Base-by-base conservation (phyloP, 2,329 filamentous ascomycete genomes). In the Drechslera avenae region DNA sequence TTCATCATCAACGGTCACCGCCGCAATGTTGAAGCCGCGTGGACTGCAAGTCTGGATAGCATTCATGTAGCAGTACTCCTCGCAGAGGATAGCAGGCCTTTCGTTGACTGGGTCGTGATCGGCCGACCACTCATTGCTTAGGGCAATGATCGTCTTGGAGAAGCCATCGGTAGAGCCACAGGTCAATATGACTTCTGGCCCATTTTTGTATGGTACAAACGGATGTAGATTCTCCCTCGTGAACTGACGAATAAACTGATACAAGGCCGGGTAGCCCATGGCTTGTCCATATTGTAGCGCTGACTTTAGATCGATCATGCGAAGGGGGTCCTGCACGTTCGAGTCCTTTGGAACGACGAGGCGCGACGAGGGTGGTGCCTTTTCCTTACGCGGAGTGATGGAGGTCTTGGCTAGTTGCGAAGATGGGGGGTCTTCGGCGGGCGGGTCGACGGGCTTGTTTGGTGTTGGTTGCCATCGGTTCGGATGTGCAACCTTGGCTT, bases 221-320 rank as follows among this genome's bases (percentile, higher is more conserved):
- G 90, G 91, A 70, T 96, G 90, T 43, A 96, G 78, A 62, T 89
- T 82, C 47, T 92, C 81, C 51, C 85, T 83, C 4, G 86, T 81
- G 73, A 96, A 95, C 68, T 92, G 83, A 54, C 89, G 85, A 48
- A 97, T 75, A 75, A 92, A 96, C 36, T 83, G 83, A 54, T 86
- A 83, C 18, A 97, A 79, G 0, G 91, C 85, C 1, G 89, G 89
- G 63, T 95, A 93, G 39, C 92, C 92, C 54, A 88, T 81, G 2
- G 89, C 86, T n/a, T 83, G 84, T 53, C 90, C 90, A 77, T 97
- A 97, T 75, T 97, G 92, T 44, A 97, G 79, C 3, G 91, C 91
- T 0, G 89, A 88, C 44, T 84, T 82, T 23, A 96, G 76, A 69
- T 96, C 92, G 63, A 96, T 89, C 76, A 88, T 89, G 66, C 83